Conservation (phyloP, 177 flowering plant species). For the Vitis hybrid region DNA sequence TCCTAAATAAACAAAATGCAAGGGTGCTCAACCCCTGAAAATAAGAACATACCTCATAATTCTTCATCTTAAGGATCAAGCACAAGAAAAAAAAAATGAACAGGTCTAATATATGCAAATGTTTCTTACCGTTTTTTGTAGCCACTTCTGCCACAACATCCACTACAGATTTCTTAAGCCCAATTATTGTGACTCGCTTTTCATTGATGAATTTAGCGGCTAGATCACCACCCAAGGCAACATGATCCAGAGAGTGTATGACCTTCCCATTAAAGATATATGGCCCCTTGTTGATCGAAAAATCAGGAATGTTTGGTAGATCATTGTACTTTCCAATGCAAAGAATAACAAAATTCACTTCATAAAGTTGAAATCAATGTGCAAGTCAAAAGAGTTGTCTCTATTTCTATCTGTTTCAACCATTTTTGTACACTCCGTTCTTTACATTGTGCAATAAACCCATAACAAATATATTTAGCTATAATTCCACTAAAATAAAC, state of each 20-base stretch:
- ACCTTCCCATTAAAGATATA: slow-evolving; percentile 31
- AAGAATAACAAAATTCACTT: slow-evolving; percentile 38
- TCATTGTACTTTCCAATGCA: slow-evolving; percentile 39
- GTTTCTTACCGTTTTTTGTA: slow-evolving; percentile 22
- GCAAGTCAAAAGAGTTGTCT: too few species aligned
- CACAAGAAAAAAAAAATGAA: neutral
- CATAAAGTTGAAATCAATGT: neutral
- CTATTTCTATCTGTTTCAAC: too few species aligned
- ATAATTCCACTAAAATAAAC: neutral
- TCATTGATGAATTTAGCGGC: slow-evolving; percentile 27
- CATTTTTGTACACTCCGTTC: too few species aligned
- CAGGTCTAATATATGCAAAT: neutral
- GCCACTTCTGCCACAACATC: slow-evolving; percentile 37
- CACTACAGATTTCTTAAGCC: slow-evolving; percentile 42
- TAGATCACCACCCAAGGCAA: slow-evolving; percentile 29
- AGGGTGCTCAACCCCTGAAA: slow-evolving; percentile 25
- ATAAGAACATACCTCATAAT: neutral
- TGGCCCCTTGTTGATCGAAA: slow-evolving; percentile 23
- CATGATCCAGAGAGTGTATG: slow-evolving; percentile 40
- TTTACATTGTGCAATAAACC: too few species aligned
- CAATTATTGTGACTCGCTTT: slow-evolving; percentile 34
- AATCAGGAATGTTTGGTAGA: slow-evolving; percentile 32
- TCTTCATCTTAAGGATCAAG: neutral
- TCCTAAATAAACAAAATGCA: slow-evolving; percentile 26
- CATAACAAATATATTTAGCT: neutral